Base-by-base conservation (phyloP, 1,284 basidiomycete species). In the Naganishia sp. region DNA sequence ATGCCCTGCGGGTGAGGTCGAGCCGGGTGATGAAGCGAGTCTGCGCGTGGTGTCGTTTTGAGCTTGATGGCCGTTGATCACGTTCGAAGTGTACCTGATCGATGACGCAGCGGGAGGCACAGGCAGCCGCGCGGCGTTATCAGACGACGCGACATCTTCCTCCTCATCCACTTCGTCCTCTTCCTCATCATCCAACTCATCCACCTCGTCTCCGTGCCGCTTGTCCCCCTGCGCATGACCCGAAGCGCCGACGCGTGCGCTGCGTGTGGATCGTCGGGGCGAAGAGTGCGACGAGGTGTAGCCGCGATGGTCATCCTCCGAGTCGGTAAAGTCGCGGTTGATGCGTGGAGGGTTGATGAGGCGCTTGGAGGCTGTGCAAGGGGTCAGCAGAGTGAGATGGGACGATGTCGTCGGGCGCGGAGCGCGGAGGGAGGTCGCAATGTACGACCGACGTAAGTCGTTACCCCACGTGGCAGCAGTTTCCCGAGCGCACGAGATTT, bases 121-220 rank as follows among this genome's bases (percentile, higher is more conserved):
- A 39, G 53, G 33, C 33, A 31, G 53, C 7, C 18, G 45, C 7
- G 23, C 18, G n/a, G 31, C 50, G 31, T 28, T 18, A 16, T n/a
- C 31, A 16, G 10, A 31, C 21, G 15, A 25, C 28, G 10, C 28
- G 28, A 28, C 28, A 5, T 28, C 28, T 18, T 53, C 49, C 1
- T 33, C 60, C 18, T 63, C 60, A 1, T 52, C 60, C 2, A 21
- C 36, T 9, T 18, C 50, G 1, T 44, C 50, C 7, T 57, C 44
- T 28, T 63, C 48, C 23, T 69, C 55, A 23, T 69, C 61, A 21
- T 42, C 33, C 61, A 63, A 31, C 6, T 60, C 55, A 49, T 54
- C 61, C 45, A 69, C 43, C 46, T 63, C 43, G n/a, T 64, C 55
- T 13, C 56, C 45, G 33, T 64, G 21, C 54, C 55, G 18, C 36